Base-by-base conservation (phyloP, 139 green algal genomes). In the Coccomyxa sp. region DNA sequence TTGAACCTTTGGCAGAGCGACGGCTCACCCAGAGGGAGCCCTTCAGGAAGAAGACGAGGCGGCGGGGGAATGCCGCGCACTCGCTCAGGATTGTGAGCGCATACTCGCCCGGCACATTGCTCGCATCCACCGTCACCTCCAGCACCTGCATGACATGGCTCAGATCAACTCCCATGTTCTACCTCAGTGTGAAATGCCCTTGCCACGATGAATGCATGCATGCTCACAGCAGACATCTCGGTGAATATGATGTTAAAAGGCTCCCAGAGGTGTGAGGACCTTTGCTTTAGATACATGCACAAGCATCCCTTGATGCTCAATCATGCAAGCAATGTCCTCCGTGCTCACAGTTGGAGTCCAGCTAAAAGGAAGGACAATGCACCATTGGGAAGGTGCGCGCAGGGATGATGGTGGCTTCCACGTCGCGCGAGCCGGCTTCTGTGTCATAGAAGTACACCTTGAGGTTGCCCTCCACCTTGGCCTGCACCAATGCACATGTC, bases 11-110 rank as follows among this genome's bases (percentile, higher is more conserved):
- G 13, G 14, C 14, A 66, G 58, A 78, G 13, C 14, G 80, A 31
- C 7, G 10, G 12, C 82, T 63, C 78, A 91, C 90, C 85, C 87
- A 57, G 3, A 96, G 86, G 31, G 81, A 87, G 75, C 88, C 92
- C 30, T 89, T 88, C 0, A 96, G 86, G 81, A 96, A 96, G 88
- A 96, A 96, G 63, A 96, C 92, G 74, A 96, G 89, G 7, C 89
- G 83, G 71, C 91, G 63, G 10, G 92, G 92, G 80, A 94, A 95
- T 58, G 90, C 92, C 59, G 92, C 92, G 85, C 92, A 96, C 81
- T 94, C 87, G 14, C 80, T 90, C 63, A 93, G 87, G 21, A 95
- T 93, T 63, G 90, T 89, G 17, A 94, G 85, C 25, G 89, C 91
- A 80, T 92, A 94, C 77, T 95, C 85, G 18, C 86, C 77, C 0